Conservation (phyloP, 1,284 basidiomycete species). For the Ceratobasidium sp. region DNA sequence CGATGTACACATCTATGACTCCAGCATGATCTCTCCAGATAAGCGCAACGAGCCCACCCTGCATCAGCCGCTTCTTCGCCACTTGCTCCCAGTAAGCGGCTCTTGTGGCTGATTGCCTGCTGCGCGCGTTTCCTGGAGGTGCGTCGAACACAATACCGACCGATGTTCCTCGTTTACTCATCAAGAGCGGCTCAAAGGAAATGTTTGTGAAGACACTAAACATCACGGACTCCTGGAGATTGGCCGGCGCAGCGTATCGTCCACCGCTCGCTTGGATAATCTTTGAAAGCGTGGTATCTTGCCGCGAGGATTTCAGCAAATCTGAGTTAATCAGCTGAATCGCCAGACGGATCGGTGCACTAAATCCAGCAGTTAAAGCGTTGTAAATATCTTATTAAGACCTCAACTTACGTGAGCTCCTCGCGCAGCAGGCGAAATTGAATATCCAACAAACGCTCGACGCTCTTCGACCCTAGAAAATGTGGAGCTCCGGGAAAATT, state of each 20-base stretch:
- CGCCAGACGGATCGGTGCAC: conserved; percentile 67
- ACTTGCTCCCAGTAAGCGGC: conserved; percentile 67
- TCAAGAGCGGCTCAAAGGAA: conserved; percentile 60
- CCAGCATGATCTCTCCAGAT: conserved; percentile 57
- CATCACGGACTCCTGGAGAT: conserved; percentile 65
- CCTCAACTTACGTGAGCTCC: conserved; percentile 70
- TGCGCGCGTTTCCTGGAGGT: conserved; percentile 63
- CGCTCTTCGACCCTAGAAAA: conserved; percentile 66
- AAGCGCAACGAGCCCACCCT: conserved; percentile 70
- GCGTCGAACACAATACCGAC: conserved; percentile 62
- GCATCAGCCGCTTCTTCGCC: conserved; percentile 66
- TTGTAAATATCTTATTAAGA: neutral
- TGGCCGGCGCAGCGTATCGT: conserved; percentile 53
- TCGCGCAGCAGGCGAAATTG: conserved; percentile 79
- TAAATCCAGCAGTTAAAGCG: conserved; percentile 51
- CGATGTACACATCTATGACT: conserved; percentile 62
- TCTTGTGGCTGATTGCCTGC: conserved; percentile 49
- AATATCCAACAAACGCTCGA: conserved; percentile 74
- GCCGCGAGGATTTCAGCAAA: conserved; percentile 53
- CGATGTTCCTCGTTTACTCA: conserved; percentile 64
- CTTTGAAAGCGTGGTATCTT: conserved; percentile 44
- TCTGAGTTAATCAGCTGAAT: conserved; percentile 64
- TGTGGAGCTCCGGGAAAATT: conserved; percentile 73
- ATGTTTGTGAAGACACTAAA: conserved; percentile 71
- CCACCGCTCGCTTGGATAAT: conserved; percentile 51